phyloP scores from a whole-genome alignment of 371 early-diverging fungal genomes.

The Lichtheimia corymbifera region DNA sequence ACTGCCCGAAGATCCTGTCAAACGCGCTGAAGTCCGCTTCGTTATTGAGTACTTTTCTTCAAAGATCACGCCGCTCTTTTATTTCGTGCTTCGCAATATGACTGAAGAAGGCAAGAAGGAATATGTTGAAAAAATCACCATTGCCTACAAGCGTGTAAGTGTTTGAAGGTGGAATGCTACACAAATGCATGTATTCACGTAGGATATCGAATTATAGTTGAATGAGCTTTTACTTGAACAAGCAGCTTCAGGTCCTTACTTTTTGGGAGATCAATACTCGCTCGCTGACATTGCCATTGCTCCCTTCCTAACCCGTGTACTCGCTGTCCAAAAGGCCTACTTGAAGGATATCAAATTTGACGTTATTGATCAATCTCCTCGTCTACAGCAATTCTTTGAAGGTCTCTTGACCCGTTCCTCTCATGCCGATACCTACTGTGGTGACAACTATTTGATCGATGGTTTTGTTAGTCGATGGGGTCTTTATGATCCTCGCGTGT shows the following conservation, averaged over 20 bases:
- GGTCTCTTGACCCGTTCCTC: slow-evolving; percentile 29
- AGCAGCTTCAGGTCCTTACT: slow-evolving; percentile 60
- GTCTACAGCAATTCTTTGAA: slow-evolving; percentile 34
- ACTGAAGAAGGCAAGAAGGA: slow-evolving; percentile 26
- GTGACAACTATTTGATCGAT: slow-evolving; percentile 24
- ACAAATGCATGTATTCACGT: slow-evolving; percentile 10
- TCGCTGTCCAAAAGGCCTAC: slow-evolving; percentile 9
- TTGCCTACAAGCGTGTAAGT: slow-evolving; percentile 34
- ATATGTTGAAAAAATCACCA: slow-evolving; percentile 16
- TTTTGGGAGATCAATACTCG: slow-evolving; percentile 57
- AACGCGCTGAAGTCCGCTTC: slow-evolving; percentile 52
- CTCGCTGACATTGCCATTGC: slow-evolving; percentile 60
- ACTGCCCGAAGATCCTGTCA: slow-evolving; percentile 43
- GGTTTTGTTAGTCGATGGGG: slow-evolving; percentile 6
- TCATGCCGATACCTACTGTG: slow-evolving; percentile 24
- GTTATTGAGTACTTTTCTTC: slow-evolving; percentile 55
- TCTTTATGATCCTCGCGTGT: slow-evolving; percentile 1
- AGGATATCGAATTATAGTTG: slow-evolving; percentile 12
- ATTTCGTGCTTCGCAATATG: slow-evolving; percentile 22
- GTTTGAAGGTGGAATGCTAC: not conserved
- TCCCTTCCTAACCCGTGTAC: slow-evolving; percentile 49
- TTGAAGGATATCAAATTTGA: slow-evolving; percentile 22
- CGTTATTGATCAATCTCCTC: slow-evolving; percentile 21
- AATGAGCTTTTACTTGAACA: slow-evolving; percentile 48
- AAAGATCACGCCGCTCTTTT: slow-evolving; percentile 36